Percentiles rank a stretch among this genome's conserved stretches.
Conservation (phyloP, 345 rosid genomes). For the Pistacia vera region DNA sequence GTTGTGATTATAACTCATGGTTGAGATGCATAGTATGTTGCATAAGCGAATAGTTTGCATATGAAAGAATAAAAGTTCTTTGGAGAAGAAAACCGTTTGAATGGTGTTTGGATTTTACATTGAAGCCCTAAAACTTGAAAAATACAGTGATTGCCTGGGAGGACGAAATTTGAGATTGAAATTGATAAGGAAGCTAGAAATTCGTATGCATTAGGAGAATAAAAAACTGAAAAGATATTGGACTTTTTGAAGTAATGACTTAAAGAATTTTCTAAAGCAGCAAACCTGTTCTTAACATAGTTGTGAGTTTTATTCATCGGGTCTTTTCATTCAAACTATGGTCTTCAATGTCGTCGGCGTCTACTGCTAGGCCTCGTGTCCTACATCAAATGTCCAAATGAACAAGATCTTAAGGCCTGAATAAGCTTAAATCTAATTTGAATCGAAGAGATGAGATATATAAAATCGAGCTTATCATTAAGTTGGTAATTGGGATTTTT, state of each 20-base stretch:
- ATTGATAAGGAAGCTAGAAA: background rate
- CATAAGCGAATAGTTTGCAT: background rate
- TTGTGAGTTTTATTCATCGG: background rate
- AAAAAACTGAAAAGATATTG: background rate
- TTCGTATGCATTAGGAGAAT: background rate
- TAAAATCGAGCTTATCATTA: too few relatives aligned
- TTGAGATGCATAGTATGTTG: background rate
- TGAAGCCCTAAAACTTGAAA: background rate
- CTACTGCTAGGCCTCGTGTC: too few relatives aligned
- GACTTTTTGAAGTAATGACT: too few relatives aligned
- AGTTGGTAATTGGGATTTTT: background rate
- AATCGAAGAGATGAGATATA: background rate
- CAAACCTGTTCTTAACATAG: background rate
- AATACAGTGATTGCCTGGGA: background rate
- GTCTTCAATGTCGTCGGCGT: too few relatives aligned
- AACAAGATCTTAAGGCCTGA: background rate
- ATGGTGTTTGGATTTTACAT: background rate
- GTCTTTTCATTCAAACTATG: background rate
- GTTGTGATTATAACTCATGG: background rate
- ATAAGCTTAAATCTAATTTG: background rate
- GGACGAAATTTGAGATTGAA: background rate
- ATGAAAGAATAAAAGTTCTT: background rate
- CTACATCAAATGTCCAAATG: background rate
- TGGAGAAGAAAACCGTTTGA: background rate
- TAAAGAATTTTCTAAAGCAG: background rate